Conservation (phyloP, 1,284 basidiomycete species). For the Ganoderma boninense region DNA sequence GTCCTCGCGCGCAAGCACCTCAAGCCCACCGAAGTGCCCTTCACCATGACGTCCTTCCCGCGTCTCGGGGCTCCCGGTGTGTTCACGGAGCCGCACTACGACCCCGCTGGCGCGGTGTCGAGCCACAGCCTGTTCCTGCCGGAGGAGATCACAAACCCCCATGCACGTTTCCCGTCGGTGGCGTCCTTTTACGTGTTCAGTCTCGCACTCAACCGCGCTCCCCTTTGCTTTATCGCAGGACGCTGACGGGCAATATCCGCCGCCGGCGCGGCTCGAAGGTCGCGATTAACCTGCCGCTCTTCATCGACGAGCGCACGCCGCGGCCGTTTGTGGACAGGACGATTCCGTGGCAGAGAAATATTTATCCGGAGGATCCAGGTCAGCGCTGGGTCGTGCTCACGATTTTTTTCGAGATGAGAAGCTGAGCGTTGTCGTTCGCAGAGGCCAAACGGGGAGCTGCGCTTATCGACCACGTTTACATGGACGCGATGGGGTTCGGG, state of each 20-base stretch:
- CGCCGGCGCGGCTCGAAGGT: conserved; percentile 92
- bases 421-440: conserved; percentile 35
- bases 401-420: background rate
- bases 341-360: conserved; percentile 84
- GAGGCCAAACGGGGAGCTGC: conserved; percentile 93
- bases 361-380: conserved; percentile 88
- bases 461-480: conserved; percentile 91
- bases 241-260: conserved; percentile 96
- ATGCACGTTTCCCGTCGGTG: conserved; percentile 95
- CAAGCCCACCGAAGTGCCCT: conserved; percentile 85
- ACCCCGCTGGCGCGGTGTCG: conserved; percentile 77
- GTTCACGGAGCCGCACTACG: conserved; percentile 92
- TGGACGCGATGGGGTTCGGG: conserved; percentile 99
- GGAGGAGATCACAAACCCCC: conserved; percentile 96
- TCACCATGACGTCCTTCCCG: conserved; percentile 97
- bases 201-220: conserved; percentile 29
- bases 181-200: conserved; percentile 22
- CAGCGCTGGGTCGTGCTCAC: conserved; percentile 21
- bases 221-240: conserved; percentile 59
- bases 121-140: conserved; percentile 95
- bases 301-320: conserved; percentile 88
- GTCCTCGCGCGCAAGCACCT: conserved; percentile 87
- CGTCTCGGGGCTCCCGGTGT: conserved; percentile 87
- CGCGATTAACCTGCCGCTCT: conserved; percentile 95
- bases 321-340: conserved; percentile 91